A percentile compares a stretch with the other conserved stretches of the same genome.
phyloP scores from a whole-genome alignment of 129 eudicot species.

The Pittosporum tobira region DNA sequence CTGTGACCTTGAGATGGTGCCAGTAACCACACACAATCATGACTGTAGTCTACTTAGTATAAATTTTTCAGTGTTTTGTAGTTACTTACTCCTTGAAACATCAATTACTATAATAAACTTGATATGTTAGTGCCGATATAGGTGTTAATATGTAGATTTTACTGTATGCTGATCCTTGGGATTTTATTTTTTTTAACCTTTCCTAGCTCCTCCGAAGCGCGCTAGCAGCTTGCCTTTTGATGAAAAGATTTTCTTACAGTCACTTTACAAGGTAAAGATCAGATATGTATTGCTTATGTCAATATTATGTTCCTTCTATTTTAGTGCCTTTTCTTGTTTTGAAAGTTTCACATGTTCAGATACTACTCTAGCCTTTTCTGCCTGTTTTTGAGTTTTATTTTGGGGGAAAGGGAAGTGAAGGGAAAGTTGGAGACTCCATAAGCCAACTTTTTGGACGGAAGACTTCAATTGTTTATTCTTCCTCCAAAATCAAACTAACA shows the following conservation, averaged over 20 bases:
- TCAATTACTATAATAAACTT: slow-evolving; percentile 6
- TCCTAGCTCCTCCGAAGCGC: slow-evolving; percentile 53
- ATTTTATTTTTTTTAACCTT: slow-evolving; percentile 9
- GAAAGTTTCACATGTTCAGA: too few species aligned
- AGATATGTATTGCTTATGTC: background rate
- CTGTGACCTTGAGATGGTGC: too few species aligned
- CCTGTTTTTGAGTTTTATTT: too few species aligned
- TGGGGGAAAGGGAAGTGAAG: too few species aligned
- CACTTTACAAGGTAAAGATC: slow-evolving; percentile 66
- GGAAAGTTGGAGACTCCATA: too few species aligned
- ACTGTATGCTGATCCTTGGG: slow-evolving; percentile 18
- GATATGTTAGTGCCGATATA: background rate
- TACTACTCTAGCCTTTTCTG: too few species aligned
- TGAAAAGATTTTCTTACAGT: slow-evolving; percentile 56
- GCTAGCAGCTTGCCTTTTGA: slow-evolving; percentile 52
- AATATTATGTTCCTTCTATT: background rate
- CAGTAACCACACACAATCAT: background rate
- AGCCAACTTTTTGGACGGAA: too few species aligned
- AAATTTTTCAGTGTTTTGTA: too few species aligned
- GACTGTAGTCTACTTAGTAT: background rate
- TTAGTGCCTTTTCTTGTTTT: too few species aligned
- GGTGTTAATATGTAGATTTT: background rate
- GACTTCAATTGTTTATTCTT: background rate
- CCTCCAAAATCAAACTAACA: background rate
- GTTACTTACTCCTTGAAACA: background rate